phyloP scores from a whole-genome alignment of 495 filamentous ascomycete genomes.

The Lophiotrema nucula region DNA sequence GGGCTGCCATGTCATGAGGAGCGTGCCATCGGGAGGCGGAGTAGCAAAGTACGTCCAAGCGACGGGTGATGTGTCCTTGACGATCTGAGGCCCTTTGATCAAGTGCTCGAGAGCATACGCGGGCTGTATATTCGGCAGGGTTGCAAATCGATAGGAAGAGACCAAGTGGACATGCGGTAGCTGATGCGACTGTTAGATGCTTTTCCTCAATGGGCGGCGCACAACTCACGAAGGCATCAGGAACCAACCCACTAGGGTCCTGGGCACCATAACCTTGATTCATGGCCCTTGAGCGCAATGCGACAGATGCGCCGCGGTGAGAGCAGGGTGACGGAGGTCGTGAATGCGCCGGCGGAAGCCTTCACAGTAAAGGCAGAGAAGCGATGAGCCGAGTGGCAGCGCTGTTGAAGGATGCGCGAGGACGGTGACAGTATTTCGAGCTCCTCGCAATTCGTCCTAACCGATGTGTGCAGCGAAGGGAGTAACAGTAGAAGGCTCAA shows the following conservation, averaged over 20 bases:
- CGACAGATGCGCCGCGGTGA: slow-evolving; percentile 3
- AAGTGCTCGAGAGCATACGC: slow-evolving; percentile 75
- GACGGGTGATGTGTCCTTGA: slow-evolving; percentile 73
- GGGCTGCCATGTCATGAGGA: slow-evolving; percentile 86
- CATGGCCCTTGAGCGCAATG: neutral
- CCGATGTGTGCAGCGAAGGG: too few species aligned
- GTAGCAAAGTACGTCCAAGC: slow-evolving; percentile 83
- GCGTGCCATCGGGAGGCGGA: slow-evolving; percentile 71
- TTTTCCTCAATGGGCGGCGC: neutral
- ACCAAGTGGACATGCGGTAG: slow-evolving; percentile 84
- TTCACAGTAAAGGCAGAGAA: too few species aligned
- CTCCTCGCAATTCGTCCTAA: too few species aligned
- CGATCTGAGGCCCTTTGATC: slow-evolving; percentile 72
- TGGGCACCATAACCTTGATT: neutral
- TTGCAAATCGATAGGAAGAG: slow-evolving; percentile 71
- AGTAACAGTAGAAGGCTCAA: too few species aligned
- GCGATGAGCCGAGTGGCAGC: too few species aligned
- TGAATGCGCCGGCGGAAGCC: too few species aligned
- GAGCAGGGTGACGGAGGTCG: neutral
- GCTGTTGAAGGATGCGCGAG: too few species aligned
- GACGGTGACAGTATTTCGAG: too few species aligned
- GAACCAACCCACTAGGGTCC: neutral
- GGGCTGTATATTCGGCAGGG: slow-evolving; percentile 62
- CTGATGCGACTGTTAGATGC: slow-evolving; percentile 41
- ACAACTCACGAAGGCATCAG: neutral